Evolutionary conservation across 164 flowering plant species (phyloP).

Genomic region (Dillenia suffruticosa): DNA sequence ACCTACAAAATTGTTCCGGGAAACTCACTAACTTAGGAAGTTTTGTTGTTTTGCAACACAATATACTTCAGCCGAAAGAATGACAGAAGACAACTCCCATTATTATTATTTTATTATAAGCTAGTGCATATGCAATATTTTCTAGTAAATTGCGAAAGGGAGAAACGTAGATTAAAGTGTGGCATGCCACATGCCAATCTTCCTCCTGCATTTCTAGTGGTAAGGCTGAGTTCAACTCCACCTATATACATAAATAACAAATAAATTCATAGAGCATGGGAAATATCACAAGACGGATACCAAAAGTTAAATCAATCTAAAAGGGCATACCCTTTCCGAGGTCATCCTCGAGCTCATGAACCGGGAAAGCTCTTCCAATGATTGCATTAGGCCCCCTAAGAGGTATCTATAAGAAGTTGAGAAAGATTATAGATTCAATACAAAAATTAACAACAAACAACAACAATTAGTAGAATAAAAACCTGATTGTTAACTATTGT

Average conservation of each 20-base stretch:
- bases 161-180: neutral
- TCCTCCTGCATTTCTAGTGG: conserved; percentile 96
- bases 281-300: neutral
- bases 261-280: conserved; percentile 1
- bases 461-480: neutral
- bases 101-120: too few species aligned
- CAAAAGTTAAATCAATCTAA: neutral
- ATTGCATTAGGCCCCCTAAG: conserved; percentile 75
- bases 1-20: too few species aligned
- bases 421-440: neutral
- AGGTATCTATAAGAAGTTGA: conserved; percentile 54
- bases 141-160: neutral
- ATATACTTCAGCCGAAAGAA: too few species aligned
- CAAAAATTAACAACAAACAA: neutral
- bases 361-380: conserved; percentile 89
- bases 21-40: too few species aligned
- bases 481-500: conserved; percentile 90
- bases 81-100: too few species aligned
- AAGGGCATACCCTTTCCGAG: conserved; percentile 84
- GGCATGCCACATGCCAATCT: conserved; percentile 94
- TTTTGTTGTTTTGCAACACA: too few species aligned
- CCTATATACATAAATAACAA: conserved; percentile 35
- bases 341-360: conserved; percentile 95
- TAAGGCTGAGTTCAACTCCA: conserved; percentile 90
- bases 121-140: too few species aligned